Evolutionary conservation across 768 basidiomycete genomes (phyloP), one percentile per base, ranked within the genome.

Genomic region (Pisolithus orientalis): DNA sequence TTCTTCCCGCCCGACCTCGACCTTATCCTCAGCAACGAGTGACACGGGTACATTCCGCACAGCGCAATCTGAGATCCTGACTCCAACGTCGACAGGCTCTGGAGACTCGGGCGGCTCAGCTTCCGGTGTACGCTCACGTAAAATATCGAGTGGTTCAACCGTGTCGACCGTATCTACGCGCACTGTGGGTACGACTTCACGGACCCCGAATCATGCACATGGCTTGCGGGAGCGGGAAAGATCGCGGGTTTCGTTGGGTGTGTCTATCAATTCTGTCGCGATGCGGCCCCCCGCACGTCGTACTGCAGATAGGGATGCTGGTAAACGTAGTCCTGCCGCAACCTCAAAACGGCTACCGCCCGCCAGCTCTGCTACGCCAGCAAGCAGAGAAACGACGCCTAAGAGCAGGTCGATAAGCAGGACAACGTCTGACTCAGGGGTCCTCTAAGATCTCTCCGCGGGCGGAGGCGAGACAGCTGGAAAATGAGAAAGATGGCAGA

Each of bases 11-110:
- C 69, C 67, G 6, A 56, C 21, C 17, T 64, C 69, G 4, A 58
- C 47, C n/a, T 47, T 67, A 11, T 66, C 68, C 10, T 67, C 65
- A 0, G 65, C 69, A 11, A 61, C 47, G 7, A 70, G 66, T 2
- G 68, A 67, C 2, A 50, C 57, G 1, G 51, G 54, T 8, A 69
- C 68, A 0, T 68, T 69, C 55, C 64, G 62, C 24, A 68, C 68
- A 1, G 66, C 68, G 28, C 57, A 27, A 6, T 67, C 65, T 27
- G 68, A 67, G 27, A 51, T 64, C 6, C 21, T 54, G 24, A 67
- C 68, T 3, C 66, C 68, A 7, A 67, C 60, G 5, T 67, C 65
- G 6, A 53, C 63, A 4, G 59, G 58, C 6, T 64, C 64, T 0
- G 55, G 39, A 2, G 59, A 57, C 5, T 64, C 64, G 0, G 55